Base-by-base conservation (phyloP, 306 rosid genomes). In the Trichosanthes cucumerina region DNA sequence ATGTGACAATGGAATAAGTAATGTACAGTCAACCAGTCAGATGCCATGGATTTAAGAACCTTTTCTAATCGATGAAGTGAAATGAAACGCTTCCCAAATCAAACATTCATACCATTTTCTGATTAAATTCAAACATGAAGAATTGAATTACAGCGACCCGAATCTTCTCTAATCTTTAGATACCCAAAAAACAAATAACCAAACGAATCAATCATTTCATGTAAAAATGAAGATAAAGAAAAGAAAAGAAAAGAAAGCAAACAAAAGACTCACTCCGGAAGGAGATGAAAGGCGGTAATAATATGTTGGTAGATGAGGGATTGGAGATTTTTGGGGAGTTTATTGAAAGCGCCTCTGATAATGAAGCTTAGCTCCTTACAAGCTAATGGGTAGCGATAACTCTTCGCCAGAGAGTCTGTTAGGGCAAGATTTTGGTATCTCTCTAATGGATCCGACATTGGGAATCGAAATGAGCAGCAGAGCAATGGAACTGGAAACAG, bases 231-330 rank as follows among this genome's bases (percentile, higher is more conserved):
- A 38, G 11, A 56, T 0, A 4, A 28, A 59, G 23, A 26, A 26
- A 5, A 74, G 39, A 14, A 4, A 28, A 59, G 23, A 26, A 26
- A 5, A 74, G 39, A 14, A 18, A 5, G 14, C 24, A 46, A 58
- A 47, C 9, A 10, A 2, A 26, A 12, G 7, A 75, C 86, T 56
- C 83, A 93, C 98, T 88, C 69, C 6, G 97, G 96, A 69, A 94
- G 90, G 59, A 90, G 91, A 85, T 87, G 95, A 81, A 94, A 92
- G 85, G 98, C 96, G 16, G 89, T 36, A 86, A 89, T 89, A 70
- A 84, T 80, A 77, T 94, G 95, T 66, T 94, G 87, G 81, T 85
- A 86, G 83, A 94, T 23, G 33, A 87, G 75, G 69, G 90, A 68
- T 81, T 92, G 98, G 71, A 88, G 68, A 87, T 82, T 83, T 79